Evolutionary conservation across 495 filamentous ascomycete species (phyloP).

Genomic region (Xanthoparmelia taractica): DNA sequence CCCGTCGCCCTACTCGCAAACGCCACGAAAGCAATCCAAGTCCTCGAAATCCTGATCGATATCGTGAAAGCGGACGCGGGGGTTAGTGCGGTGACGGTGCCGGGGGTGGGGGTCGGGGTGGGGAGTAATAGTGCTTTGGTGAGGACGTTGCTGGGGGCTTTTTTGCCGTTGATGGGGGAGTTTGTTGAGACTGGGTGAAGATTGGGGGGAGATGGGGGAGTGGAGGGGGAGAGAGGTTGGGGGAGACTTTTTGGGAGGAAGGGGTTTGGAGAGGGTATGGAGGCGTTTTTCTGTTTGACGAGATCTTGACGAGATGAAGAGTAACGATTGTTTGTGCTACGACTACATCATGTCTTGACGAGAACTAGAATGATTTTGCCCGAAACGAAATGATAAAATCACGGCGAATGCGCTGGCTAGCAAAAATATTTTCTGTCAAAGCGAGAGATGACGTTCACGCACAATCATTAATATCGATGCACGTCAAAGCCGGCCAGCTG

Average conservation of each 20-base stretch:
- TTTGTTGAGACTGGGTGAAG: not conserved
- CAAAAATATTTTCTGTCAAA: no score
- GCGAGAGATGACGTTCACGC: no score
- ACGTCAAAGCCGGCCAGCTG: no score
- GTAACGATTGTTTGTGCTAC: no score
- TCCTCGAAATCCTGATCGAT: not conserved
- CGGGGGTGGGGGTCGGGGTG: not conserved
- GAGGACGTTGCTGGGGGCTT: not conserved
- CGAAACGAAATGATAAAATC: no score
- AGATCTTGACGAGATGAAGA: no score
- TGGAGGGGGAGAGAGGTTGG: not conserved
- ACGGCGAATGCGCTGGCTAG: no score
- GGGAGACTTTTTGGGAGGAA: not conserved
- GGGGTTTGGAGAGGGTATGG: no score
- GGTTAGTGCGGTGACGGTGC: not conserved
- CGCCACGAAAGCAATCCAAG: not conserved
- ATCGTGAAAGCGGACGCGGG: not conserved
- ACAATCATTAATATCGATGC: no score
- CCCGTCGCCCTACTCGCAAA: not conserved
- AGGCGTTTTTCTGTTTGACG: no score
- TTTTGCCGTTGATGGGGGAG: not conserved
- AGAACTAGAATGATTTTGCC: no score
- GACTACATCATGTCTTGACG: no score
- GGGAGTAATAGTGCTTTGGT: not conserved
- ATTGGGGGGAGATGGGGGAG: not conserved